Base-by-base conservation (phyloP, 2,329 filamentous ascomycete genomes). In the Seiridium cupressi region DNA sequence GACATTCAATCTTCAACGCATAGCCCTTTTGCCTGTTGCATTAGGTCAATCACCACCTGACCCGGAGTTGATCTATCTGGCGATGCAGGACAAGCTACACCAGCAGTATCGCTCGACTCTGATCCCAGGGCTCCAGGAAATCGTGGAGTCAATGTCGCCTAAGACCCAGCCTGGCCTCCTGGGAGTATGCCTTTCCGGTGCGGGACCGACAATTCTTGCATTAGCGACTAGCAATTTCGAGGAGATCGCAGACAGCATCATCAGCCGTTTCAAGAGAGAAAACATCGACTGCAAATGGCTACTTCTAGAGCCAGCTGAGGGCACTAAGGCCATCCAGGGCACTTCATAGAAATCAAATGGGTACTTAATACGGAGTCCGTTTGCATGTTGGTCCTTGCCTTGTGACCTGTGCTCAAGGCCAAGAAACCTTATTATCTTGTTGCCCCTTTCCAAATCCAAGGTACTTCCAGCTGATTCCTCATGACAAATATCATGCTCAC, bases 61-160 rank as follows among this genome's bases (percentile, higher is more conserved):
- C 72, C 89, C 95, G 31, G 89, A 96, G 69, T 89, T 96, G 76
- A 99, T 99, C 74, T 96, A 96, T 79, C 88, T 96, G 53, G 94
- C 93, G 51, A 99, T 99, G 95, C 95, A 98, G 78, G 95, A 99
- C 80, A 96, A 93, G 77, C 87, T 99, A 62, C 95, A 99, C 79
- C 95, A 99, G 77, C 95, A 93, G 48, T 98, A 99, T 80, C 89
- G 95, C 58, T 89, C 95, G 77, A 89, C 85, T 2, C 85, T 99
- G 63, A 96, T 99, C 67, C 95, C 95, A 1, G 95, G 94, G 0
- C 83, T 99, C 60, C 90, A 91, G 13, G 90, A 97, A 72, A 94
- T 99, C 58, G 87, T 99, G 57, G 87, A 92, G 73, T 94, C 90
- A 62, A 93, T 98, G 81, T 97, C 91, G 9, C 95, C 94, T 35